A percentile compares a stretch with the other conserved stretches of the same genome.
Conservation (phyloP, 805 yeast species). For the Metschnikowia dekortorum region DNA sequence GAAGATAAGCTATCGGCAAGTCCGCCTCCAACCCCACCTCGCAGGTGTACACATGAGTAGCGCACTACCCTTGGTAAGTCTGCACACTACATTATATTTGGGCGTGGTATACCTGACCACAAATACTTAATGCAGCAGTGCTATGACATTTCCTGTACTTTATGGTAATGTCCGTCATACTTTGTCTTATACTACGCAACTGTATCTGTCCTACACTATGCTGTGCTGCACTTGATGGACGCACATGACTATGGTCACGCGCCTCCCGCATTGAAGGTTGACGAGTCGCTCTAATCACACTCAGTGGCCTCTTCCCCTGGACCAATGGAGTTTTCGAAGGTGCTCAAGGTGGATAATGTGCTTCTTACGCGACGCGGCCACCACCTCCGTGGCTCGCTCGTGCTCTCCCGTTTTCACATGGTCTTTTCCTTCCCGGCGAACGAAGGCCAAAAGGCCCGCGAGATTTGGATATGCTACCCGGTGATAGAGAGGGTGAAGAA, state of each 20-base stretch:
- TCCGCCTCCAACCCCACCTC: no score
- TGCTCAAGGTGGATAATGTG: slow-evolving; percentile 36
- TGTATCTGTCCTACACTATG: not conserved
- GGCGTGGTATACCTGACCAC: no score
- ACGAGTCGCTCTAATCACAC: not conserved
- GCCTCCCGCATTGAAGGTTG: not conserved
- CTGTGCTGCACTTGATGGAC: no score
- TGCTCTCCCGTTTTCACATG: slow-evolving; percentile 34
- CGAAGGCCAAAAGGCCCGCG: slow-evolving; percentile 36
- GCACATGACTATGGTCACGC: not conserved
- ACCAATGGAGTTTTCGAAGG: slow-evolving; percentile 25
- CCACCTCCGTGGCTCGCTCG: slow-evolving; percentile 33
- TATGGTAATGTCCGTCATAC: no score
- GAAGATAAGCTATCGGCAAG: no score
- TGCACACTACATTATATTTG: no score
- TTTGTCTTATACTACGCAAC: not conserved
- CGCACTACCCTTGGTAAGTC: no score
- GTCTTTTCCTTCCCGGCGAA: slow-evolving; percentile 30
- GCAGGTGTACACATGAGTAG: no score
- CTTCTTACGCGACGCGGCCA: slow-evolving; percentile 36
- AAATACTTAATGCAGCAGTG: no score
- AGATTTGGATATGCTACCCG: slow-evolving; percentile 91
- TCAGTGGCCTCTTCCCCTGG: not conserved
- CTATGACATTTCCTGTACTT: no score
- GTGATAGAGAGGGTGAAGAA: slow-evolving; percentile 62